Conservation (phyloP, 2,329 filamentous ascomycete species). For the Orbilia blumenaviensis region DNA sequence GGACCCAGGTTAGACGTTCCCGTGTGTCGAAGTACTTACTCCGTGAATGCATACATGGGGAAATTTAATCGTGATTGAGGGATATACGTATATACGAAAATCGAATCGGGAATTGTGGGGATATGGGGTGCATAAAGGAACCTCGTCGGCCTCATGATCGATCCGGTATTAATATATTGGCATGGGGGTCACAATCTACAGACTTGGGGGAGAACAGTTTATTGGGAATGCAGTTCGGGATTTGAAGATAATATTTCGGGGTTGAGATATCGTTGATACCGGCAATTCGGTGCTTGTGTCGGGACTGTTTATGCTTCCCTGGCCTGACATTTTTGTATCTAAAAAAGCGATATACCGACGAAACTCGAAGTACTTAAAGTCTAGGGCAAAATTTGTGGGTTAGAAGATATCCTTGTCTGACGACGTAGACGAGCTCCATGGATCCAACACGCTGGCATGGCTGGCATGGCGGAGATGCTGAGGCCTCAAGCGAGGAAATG, state of each 20-base stretch:
- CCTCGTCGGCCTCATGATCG: constrained; percentile 33
- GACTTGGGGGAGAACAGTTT: not conserved
- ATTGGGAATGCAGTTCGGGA: not conserved
- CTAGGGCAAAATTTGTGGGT: not conserved
- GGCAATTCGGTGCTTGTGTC: not conserved
- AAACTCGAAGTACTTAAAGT: too few species aligned
- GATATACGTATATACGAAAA: constrained; percentile 43
- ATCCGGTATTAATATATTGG: not conserved
- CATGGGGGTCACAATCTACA: not conserved
- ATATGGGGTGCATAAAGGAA: constrained; percentile 37
- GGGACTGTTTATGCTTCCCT: constrained; percentile 13
- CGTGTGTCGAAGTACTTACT: not conserved
- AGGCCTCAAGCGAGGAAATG: constrained; percentile 8
- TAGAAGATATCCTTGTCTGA: not conserved
- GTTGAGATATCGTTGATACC: constrained; percentile 1
- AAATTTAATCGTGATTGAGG: constrained; percentile 19
- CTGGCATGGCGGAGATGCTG: too few species aligned
- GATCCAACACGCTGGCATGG: constrained; percentile 18
- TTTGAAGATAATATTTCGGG: constrained; percentile 6
- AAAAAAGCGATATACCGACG: not conserved
- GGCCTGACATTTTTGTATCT: constrained; percentile 3
- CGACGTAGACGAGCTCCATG: constrained; percentile 46
- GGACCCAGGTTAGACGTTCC: not conserved
- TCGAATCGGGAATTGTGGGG: constrained; percentile 31
- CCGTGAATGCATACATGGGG: not conserved